Percentiles rank a stretch among this genome's conserved stretches.
Conservation (phyloP, 2,329 filamentous ascomycete species). For the Dothideomycetes sp. region DNA sequence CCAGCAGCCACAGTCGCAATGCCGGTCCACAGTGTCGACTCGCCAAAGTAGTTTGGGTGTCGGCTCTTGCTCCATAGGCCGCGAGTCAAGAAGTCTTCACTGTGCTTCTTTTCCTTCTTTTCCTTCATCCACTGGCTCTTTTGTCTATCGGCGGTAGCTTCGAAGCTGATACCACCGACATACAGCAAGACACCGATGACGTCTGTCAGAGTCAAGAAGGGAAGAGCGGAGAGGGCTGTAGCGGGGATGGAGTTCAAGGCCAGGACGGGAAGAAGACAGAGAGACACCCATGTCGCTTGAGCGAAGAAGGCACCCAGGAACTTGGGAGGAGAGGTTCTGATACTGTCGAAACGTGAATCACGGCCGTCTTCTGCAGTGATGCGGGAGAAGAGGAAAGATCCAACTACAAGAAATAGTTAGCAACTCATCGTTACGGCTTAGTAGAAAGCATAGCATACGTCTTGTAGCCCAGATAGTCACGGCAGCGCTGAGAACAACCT, state of each 20-base stretch:
- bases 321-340: constrained; percentile 43
- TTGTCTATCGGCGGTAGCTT: constrained; percentile 54
- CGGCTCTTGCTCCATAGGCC: constrained; percentile 54
- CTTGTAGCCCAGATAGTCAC: constrained; percentile 55
- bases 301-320: constrained; percentile 49
- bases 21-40: constrained; percentile 59
- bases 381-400: constrained; percentile 54
- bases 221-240: constrained; percentile 41
- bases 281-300: constrained; percentile 59
- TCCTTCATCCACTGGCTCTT: constrained; percentile 53
- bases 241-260: constrained; percentile 54
- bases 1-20: constrained; percentile 53
- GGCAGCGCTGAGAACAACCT: constrained; percentile 44
- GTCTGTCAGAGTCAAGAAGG: constrained; percentile 43
- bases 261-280: constrained; percentile 57
- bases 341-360: constrained; percentile 50
- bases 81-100: constrained; percentile 55
- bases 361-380: constrained; percentile 48
- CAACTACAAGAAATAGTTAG: constrained; percentile 37
- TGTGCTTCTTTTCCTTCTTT: constrained; percentile 56
- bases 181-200: constrained; percentile 50
- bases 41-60: constrained; percentile 67
- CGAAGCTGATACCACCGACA: constrained; percentile 49
- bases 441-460: constrained; percentile 31
- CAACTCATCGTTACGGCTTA: no score